Conservation (phyloP, 2,329 filamentous ascomycete species). For the Fusarium sp. region DNA sequence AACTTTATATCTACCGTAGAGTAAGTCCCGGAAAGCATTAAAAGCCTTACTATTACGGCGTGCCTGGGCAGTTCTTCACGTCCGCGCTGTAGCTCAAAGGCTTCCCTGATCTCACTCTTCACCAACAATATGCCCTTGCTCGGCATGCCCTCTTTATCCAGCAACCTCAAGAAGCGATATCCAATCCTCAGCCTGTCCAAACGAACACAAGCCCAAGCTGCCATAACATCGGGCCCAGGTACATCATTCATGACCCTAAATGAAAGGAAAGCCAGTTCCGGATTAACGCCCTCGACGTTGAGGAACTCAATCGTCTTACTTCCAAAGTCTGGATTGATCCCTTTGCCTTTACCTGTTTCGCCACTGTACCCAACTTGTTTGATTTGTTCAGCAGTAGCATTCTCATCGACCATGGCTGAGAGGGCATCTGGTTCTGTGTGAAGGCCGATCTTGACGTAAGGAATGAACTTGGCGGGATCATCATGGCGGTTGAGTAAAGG, state of each 20-base stretch:
- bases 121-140: background rate
- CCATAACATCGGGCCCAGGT: background rate
- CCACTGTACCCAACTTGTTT: constrained; percentile 1
- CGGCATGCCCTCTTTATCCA: background rate
- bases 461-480: constrained; percentile 5
- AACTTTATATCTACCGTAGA: no score
- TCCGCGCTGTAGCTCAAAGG: fast-evolving
- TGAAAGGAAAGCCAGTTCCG: constrained; percentile 4
- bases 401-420: background rate
- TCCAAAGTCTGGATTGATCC: constrained; percentile 2
- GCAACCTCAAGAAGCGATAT: constrained; percentile 2
- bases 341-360: background rate
- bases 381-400: background rate
- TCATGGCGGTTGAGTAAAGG: background rate
- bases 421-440: constrained; percentile 7
- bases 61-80: fast-evolving
- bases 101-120: background rate
- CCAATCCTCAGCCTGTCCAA: constrained; percentile 6
- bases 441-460: constrained; percentile 1
- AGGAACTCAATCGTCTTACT: constrained; percentile 5
- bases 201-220: constrained; percentile 9
- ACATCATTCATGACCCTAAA: constrained; percentile 12
- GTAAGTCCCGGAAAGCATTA: no score
- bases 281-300: background rate
- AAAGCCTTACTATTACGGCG: fast-evolving